A percentile compares a stretch with the other conserved stretches of the same genome.
These are phyloP conservation scores for Berberis thunbergii DNA, from an alignment of 164 flowering plant genomes.

Conservation along the genomic window DNA sequence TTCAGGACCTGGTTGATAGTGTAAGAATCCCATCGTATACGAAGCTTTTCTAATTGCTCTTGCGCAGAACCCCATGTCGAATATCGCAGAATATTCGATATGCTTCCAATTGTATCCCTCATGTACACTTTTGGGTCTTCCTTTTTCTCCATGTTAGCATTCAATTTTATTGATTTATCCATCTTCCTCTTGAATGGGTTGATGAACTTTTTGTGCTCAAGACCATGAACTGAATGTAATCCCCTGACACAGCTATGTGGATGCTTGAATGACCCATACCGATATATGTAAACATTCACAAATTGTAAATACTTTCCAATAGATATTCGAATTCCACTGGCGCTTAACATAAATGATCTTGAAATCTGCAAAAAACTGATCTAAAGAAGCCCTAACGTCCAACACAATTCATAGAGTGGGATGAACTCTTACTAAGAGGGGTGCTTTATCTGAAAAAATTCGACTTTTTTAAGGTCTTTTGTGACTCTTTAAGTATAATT, in stretches of 20 bases:
- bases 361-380: too few relatives aligned
- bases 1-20: constrained; percentile 69
- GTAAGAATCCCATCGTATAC: constrained; percentile 75
- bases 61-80: constrained; percentile 78
- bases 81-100: constrained; percentile 50
- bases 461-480: too few relatives aligned
- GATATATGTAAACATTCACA: too few relatives aligned
- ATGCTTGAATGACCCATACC: too few relatives aligned
- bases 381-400: too few relatives aligned
- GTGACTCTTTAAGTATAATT: too few relatives aligned
- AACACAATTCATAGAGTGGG: too few relatives aligned
- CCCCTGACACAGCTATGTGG: constrained; percentile 1
- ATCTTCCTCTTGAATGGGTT: constrained; percentile 7
- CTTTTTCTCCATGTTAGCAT: constrained; percentile 2
- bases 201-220: constrained; percentile 12
- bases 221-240: constrained; percentile 19
- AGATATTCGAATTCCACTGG: too few relatives aligned
- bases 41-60: constrained; percentile 37
- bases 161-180: constrained; percentile 10
- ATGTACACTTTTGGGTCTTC: constrained; percentile 34
- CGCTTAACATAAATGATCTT: too few relatives aligned
- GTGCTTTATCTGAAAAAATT: too few relatives aligned
- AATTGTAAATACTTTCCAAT: too few relatives aligned
- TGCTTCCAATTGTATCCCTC: constrained; percentile 39
- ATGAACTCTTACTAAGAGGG: too few relatives aligned